Evolutionary conservation across 129 eudicot genomes (phyloP).

Genomic region (Saposhnikovia divaricata): DNA sequence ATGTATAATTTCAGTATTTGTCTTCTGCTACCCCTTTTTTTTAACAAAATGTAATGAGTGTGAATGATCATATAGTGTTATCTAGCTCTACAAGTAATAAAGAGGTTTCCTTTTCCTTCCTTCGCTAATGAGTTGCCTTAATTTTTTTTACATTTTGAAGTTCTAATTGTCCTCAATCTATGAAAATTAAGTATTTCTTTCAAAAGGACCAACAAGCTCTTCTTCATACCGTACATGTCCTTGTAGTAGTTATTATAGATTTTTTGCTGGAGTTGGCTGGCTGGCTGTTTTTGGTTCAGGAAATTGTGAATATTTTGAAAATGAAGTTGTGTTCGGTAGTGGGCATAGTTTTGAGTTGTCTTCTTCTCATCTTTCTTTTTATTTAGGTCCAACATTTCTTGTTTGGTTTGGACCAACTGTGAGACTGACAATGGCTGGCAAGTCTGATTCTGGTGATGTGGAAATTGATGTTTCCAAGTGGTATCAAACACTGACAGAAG

Average conservation of each 20-base stretch:
- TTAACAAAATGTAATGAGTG: too few relatives aligned
- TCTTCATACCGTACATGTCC: background rate
- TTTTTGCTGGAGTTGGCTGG: slow-evolving; percentile 3
- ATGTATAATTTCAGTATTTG: too few relatives aligned
- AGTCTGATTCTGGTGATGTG: slow-evolving; percentile 45
- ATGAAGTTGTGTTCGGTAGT: slow-evolving; percentile 11
- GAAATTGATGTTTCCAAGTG: slow-evolving; percentile 75
- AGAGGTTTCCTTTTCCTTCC: slow-evolving; percentile 28
- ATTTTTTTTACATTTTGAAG: background rate
- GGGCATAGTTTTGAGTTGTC: slow-evolving; percentile 13
- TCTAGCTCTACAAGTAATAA: slow-evolving; percentile 23
- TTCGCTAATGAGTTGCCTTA: too few relatives aligned
- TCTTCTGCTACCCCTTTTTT: too few relatives aligned
- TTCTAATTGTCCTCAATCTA: background rate
- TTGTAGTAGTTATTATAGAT: slow-evolving; percentile 3
- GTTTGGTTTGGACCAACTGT: slow-evolving; percentile 89
- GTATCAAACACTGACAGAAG: slow-evolving; percentile 62
- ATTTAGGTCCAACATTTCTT: slow-evolving; percentile 64
- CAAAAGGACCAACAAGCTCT: background rate
- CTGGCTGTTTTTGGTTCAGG: background rate
- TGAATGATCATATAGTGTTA: too few relatives aligned
- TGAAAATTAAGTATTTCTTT: background rate
- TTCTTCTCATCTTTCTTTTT: slow-evolving; percentile 5
- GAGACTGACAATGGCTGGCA: slow-evolving; percentile 59
- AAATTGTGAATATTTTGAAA: background rate